Base-by-base conservation (phyloP, 179 eudicot species). In the Gypsophila paniculata region DNA sequence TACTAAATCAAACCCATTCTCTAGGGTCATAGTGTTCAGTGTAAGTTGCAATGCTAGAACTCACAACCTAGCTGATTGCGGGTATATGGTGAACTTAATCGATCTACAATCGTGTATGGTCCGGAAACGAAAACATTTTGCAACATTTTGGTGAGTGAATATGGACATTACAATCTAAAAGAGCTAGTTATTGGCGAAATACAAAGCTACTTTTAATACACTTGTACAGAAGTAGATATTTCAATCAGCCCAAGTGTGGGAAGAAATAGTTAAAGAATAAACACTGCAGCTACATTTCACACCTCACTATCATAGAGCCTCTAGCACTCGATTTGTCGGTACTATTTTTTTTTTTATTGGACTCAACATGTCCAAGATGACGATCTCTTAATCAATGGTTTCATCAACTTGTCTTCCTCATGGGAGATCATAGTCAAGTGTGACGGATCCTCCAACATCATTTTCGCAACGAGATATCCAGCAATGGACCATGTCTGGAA, bases 401-500 rank as follows among this genome's bases (percentile, higher is more conserved):
- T 86, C 83, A 86, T 82, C 69, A 86, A 80, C 80, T 80, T 87
- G 77, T 87, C 91, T 65, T 87, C 91, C 79, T 87, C 91, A 44
- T 83, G 77, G 22, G 91, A 81, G 61, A 88, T 73, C 91, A 88
- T 86, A 59, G 88, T 89, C 77, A 88, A 74, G 75, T 88, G 91
- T 0, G 91, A 88, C 11, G 91, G 91, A 77, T 88, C 91, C 71
- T 88, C 91, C 34, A 88, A 81, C 91, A 88, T 86, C 92, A 86
- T 88, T 71, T 88, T 88, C 18, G 92, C 88, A 67, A 88, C 92
- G 10, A 88, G 77, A 74, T 86, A 88, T 29, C 92, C 90, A 17
- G 90, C 92, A 63, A 88, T 82, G 4, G 92, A 88, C 92, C 92
- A 88, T 29, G 92, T 88, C 75, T 88, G 90, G 76, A 68, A 72